Percentiles rank a stretch among this genome's conserved stretches.
phyloP scores from a whole-genome alignment of 176 grass and related monocot genomes.

The Guadua angustifolia region DNA sequence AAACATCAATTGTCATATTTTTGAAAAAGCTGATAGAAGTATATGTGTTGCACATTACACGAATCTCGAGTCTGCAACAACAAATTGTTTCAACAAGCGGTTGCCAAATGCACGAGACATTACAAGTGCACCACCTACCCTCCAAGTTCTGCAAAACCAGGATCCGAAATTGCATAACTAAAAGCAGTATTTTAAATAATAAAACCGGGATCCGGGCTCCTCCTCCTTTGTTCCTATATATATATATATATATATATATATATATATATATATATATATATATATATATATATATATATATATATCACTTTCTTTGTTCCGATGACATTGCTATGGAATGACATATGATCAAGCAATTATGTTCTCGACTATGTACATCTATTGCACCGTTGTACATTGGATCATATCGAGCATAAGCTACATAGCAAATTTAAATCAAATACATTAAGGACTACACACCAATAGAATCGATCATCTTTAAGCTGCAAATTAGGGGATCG shows the following conservation, averaged over 20 bases:
- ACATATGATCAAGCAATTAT: not conserved
- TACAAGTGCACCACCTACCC: slow-evolving; percentile 93
- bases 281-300: too few species aligned
- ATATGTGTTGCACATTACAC: slow-evolving; percentile 46
- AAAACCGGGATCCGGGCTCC: too few species aligned
- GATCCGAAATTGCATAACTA: not conserved
- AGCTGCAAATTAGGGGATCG: not conserved
- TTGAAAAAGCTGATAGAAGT: not conserved
- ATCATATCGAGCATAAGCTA: not conserved
- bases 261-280: too few species aligned
- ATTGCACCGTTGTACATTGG: slow-evolving; percentile 12
- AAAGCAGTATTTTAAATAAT: not conserved
- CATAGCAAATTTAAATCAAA: slow-evolving; percentile 28
- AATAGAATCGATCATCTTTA: not conserved
- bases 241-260: too few species aligned
- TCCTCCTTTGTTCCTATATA: too few species aligned
- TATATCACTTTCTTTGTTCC: too few species aligned
- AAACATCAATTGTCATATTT: slow-evolving; percentile 2
- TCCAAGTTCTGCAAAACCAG: slow-evolving; percentile 68
- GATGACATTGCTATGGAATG: not conserved
- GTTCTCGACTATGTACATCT: not conserved
- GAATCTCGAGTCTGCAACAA: slow-evolving; percentile 93
- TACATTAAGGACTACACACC: not conserved
- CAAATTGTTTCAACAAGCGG: slow-evolving; percentile 92
- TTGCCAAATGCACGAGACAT: slow-evolving; percentile 99